Conservation (phyloP, 441 rosid genomes). For the Gossypium davidsonii region DNA sequence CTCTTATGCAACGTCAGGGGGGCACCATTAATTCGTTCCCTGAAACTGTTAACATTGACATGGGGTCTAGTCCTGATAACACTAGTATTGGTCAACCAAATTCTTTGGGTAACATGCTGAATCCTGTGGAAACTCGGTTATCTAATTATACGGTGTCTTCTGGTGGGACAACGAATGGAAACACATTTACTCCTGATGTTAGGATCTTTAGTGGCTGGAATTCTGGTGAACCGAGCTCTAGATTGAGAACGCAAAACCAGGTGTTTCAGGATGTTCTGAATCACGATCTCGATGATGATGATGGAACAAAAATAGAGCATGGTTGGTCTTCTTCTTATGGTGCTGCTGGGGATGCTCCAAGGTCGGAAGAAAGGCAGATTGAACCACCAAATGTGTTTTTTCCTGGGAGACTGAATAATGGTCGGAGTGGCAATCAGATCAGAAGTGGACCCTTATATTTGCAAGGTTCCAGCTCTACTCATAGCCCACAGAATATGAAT, state of each 20-base stretch:
- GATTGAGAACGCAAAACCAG: conserved; percentile 35
- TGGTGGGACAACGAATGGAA: conserved; percentile 32
- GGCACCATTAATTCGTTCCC: conserved; percentile 39
- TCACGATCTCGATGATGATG: conserved; percentile 24
- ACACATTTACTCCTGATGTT: conserved; percentile 30
- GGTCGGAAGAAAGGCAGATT: conserved; percentile 42
- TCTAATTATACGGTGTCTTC: conserved; percentile 38
- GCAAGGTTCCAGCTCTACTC: conserved; percentile 48
- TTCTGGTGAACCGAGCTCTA: conserved; percentile 57
- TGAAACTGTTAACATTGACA: conserved; percentile 42
- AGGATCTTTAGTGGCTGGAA: conserved; percentile 47
- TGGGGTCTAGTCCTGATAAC: conserved; percentile 35
- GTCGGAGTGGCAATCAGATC: conserved; percentile 33
- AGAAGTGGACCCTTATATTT: conserved; percentile 36
- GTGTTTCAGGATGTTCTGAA: conserved; percentile 5
- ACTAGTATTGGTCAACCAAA: conserved; percentile 33
- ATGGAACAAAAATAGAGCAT: conserved; percentile 43
- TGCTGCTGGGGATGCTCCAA: conserved; percentile 30
- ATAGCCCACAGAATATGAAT: conserved; percentile 28
- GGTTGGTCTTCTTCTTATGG: conserved; percentile 34
- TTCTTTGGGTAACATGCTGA: conserved; percentile 32
- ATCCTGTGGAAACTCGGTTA: conserved; percentile 38
- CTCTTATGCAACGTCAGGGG: conserved; percentile 56
- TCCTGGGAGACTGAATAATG: conserved; percentile 30
- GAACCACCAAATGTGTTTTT: conserved; percentile 33